Base-by-base conservation (phyloP, 2,329 filamentous ascomycete species). In the Aspergillus sojae region DNA sequence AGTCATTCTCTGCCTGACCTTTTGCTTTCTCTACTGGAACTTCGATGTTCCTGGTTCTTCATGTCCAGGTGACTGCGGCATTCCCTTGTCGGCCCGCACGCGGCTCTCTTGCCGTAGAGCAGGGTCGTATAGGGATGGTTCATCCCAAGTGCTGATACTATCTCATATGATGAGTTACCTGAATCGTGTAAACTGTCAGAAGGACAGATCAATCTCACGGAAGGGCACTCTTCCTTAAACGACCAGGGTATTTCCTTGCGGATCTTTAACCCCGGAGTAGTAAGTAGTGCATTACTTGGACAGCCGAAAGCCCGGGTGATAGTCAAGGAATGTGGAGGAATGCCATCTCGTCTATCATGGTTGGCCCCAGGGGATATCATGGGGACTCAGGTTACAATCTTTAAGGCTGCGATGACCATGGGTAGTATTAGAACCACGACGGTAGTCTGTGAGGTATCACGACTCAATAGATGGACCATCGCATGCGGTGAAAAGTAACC, bases 1-100 rank as follows among this genome's bases (percentile, higher is more conserved):
- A 61, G 65, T 65, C 61, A 65, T 62, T 58, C 45, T 46, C 43
- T 62, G 64, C 65, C 66, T 67, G 64, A 67, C 64, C 63, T 54
- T 28, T 52, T 26, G 32, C 36, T 57, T 62, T 36, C 41, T 43
- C 14, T 30, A 53, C 43, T 56, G 23, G 56, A 46, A 50, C 46
- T n/a, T 55, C 28, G 41, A 59, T 53, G 53, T 57, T 56, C 60
- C 57, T 45, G 14, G 50, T 52, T 60, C 58, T 58, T 36, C 50
- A 34, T 48, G 56, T 54, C 58, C 62, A 56, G 54, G 54, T 69
- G 62, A 63, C 61, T 60, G 54, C 65, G 57, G 60, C 50, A 34
- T 30, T 57, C 39, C 43, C 32, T 21, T 43, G 54, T 54, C 28
- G 26, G 39, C 39, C 30, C 30, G 58, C 30, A 58, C 46, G 62